Conservation (phyloP, 805 yeast genomes). For the Blastobotrys mokoenaii region DNA sequence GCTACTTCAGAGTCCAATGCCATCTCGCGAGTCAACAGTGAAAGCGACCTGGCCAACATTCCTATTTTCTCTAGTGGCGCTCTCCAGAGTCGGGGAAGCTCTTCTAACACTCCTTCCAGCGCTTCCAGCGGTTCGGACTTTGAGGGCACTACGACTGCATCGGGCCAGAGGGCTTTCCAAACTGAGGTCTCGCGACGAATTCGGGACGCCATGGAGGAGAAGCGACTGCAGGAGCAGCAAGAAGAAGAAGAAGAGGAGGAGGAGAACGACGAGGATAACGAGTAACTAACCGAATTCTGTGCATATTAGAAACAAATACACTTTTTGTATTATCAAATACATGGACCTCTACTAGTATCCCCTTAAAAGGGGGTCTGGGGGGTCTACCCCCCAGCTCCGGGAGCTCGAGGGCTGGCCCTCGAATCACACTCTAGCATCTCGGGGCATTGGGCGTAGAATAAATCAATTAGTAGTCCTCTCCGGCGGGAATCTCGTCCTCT, state of each 20-base stretch:
- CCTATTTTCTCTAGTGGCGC: slow-evolving; percentile 45
- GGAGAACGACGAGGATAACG: no score
- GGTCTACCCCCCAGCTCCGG: no score
- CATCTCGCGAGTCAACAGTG: slow-evolving; percentile 53
- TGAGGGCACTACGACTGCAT: not conserved
- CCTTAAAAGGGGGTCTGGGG: no score
- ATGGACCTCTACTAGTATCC: no score
- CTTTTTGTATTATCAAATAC: no score
- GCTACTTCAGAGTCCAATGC: slow-evolving; percentile 46
- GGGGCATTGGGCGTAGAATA: no score
- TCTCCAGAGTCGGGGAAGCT: slow-evolving; percentile 15
- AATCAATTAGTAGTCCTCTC: slow-evolving; percentile 62
- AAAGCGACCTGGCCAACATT: slow-evolving; percentile 52
- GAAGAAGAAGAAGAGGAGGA: slow-evolving; percentile 5
- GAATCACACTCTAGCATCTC: no score
- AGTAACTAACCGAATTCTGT: no score
- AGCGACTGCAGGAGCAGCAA: slow-evolving; percentile 9
- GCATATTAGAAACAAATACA: no score
- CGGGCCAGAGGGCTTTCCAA: slow-evolving; percentile 12
- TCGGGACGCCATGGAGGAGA: slow-evolving; percentile 20
- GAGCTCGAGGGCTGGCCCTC: no score
- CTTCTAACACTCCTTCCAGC: slow-evolving; percentile 9
- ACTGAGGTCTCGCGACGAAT: slow-evolving; percentile 19
- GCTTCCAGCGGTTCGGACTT: slow-evolving; percentile 4
- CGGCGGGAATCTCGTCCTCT: slow-evolving; percentile 95